phyloP scores from a whole-genome alignment of 2,329 filamentous ascomycete genomes.

The Sordariomycetes sp. region DNA sequence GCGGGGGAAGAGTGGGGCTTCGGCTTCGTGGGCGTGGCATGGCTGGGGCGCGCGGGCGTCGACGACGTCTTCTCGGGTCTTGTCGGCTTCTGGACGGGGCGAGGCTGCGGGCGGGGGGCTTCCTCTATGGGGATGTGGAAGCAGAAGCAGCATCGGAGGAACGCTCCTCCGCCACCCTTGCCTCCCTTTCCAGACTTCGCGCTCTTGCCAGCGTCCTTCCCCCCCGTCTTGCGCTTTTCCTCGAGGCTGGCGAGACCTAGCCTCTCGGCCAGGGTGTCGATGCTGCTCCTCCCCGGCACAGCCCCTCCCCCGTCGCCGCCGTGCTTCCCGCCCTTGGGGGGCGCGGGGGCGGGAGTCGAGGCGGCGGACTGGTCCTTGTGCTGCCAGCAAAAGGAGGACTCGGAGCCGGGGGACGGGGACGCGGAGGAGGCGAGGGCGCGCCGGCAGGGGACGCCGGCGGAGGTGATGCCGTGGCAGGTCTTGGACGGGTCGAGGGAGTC shows the following conservation, averaged over 20 bases:
- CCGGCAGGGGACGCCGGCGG: slow-evolving; percentile 71
- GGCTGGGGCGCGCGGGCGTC: slow-evolving; percentile 11
- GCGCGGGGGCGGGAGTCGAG: slow-evolving; percentile 31
- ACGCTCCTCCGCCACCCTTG: slow-evolving; percentile 1
- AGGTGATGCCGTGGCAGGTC: slow-evolving; percentile 81
- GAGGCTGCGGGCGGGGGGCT: slow-evolving; percentile 30
- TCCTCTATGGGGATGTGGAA: slow-evolving; percentile 35
- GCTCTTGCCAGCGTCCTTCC: slow-evolving; percentile 6
- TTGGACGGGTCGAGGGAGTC: slow-evolving; percentile 75
- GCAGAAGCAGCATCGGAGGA: slow-evolving; percentile 34
- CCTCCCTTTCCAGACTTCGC: slow-evolving; percentile 13
- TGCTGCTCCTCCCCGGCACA: slow-evolving; percentile 55
- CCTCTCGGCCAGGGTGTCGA: slow-evolving; percentile 76
- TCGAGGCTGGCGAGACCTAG: slow-evolving; percentile 58
- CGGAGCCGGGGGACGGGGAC: slow-evolving; percentile 7
- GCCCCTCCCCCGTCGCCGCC: slow-evolving; percentile 16
- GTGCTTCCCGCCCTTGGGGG: slow-evolving; percentile 11
- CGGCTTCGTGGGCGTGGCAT: neutral
- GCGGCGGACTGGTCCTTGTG: slow-evolving; percentile 72
- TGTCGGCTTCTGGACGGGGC: slow-evolving; percentile 23
- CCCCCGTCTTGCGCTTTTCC: slow-evolving; percentile 10
- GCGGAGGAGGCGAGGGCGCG: slow-evolving; percentile 35
- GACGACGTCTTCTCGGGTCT: slow-evolving; percentile 10
- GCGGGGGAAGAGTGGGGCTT: slow-evolving; percentile 12
- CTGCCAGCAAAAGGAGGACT: slow-evolving; percentile 69